Conservation (phyloP, 208 protist genomes). For the Acanthamoeba castellanii region DNA sequence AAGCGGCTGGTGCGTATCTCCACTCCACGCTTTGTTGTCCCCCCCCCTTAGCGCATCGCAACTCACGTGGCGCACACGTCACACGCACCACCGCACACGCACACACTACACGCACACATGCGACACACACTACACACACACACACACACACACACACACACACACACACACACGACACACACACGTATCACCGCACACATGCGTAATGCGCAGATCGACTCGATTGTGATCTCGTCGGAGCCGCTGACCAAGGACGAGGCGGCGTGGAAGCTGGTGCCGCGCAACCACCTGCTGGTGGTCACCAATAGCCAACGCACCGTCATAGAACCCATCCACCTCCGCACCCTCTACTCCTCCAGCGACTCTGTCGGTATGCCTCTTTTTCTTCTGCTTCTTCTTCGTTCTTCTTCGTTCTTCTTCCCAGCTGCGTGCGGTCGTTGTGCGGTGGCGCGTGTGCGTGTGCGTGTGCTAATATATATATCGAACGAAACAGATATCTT, state of each 20-base stretch:
- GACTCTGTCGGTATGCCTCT: constrained; percentile 5
- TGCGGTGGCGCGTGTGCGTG: too few species aligned
- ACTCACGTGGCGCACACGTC: not conserved
- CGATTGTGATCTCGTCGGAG: constrained; percentile 59
- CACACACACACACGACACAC: too few species aligned
- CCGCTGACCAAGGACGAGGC: constrained; percentile 13
- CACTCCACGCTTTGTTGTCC: too few species aligned
- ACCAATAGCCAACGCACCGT: constrained; percentile 26
- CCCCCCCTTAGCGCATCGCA: too few species aligned
- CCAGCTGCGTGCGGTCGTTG: too few species aligned
- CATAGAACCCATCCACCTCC: constrained; percentile 51
- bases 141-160: too few species aligned
- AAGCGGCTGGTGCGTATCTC: not conserved
- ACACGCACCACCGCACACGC: too few species aligned
- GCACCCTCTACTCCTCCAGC: constrained; percentile 6
- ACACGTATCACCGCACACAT: not conserved
- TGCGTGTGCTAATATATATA: too few species aligned
- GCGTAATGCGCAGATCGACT: not conserved
- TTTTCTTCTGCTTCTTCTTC: not conserved
- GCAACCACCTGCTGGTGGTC: constrained; percentile 52
- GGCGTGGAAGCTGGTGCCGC: constrained; percentile 55
- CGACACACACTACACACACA: too few species aligned
- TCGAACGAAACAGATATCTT: not conserved
- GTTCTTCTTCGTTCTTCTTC: not conserved
- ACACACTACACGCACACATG: not conserved